Evolutionary conservation across 2,329 filamentous ascomycete species (phyloP).

Genomic region (Fusarium decemcellulare): DNA sequence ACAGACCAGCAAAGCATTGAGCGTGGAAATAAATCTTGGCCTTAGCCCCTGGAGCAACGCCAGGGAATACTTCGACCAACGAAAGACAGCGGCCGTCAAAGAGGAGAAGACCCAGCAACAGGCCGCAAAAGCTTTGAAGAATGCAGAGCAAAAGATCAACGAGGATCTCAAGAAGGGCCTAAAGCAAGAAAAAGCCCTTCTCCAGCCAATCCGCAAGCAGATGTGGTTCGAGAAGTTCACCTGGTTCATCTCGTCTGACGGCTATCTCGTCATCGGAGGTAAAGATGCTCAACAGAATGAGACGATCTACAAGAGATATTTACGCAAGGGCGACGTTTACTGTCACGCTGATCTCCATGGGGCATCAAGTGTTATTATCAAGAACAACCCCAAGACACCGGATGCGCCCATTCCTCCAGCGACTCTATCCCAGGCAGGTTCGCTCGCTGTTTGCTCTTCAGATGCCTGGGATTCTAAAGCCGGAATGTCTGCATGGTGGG

Average conservation of each 20-base stretch:
- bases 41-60: constrained; percentile 92
- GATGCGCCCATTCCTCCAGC: constrained; percentile 92
- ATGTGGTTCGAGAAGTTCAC: constrained; percentile 98
- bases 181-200: constrained; percentile 91
- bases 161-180: constrained; percentile 88
- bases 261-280: constrained; percentile 91
- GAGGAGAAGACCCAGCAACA: constrained; percentile 89
- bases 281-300: constrained; percentile 93
- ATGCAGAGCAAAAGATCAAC: constrained; percentile 88
- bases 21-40: constrained; percentile 87
- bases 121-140: constrained; percentile 87
- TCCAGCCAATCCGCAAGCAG: constrained; percentile 85
- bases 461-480: constrained; percentile 97
- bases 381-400: constrained; percentile 83
- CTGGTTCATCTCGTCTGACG: constrained; percentile 96
- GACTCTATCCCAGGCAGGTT: constrained; percentile 91
- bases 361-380: constrained; percentile 88
- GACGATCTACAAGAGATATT: constrained; percentile 87
- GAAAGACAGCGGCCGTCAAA: constrained; percentile 86
- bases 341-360: constrained; percentile 91
- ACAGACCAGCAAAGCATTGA: constrained; percentile 67
- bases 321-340: constrained; percentile 92
- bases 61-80: constrained; percentile 91
- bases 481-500: constrained; percentile 97
- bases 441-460: constrained; percentile 86